Base-by-base conservation (phyloP, 306 rosid genomes). In the Casuarina equisetifolia region DNA sequence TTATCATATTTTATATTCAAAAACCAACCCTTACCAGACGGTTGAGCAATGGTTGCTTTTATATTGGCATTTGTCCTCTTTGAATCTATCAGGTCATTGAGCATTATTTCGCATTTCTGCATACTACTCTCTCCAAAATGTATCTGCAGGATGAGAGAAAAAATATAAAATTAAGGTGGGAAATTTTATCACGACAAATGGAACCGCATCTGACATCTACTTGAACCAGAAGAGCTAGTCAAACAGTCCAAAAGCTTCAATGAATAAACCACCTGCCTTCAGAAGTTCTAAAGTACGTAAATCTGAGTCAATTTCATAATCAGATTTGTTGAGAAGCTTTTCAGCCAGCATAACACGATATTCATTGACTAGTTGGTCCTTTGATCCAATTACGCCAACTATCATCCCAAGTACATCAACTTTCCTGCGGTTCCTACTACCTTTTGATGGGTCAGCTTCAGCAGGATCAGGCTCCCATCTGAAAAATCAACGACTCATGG, bases 391-490 rank as follows among this genome's bases (percentile, higher is more conserved):
- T 78, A 94, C 90, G 81, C 97, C 88, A 58, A 94, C 98, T 77
- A 94, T 88, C 97, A 94, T 94, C 83, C 97, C 97, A 83, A 94
- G 98, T 82, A 94, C 90, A 87, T 94, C 98, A 83, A 90, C 97
- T 77, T 94, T 94, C 88, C 93, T 88, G 76, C 88, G 87, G 81
- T 83, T 90, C 89, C 97, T 85, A 80, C 95, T 91, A 75, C 98
- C 97, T 80, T 94, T 94, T 78, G 73, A 82, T 62, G 97, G 97
- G 83, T 92, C 97, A 69, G 97, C 98, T 89, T 94, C 98, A 76
- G 92, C 97, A 66, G 98, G 98, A 74, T 94, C 98, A 76, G 98
- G 97, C 82, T 94, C 93, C 98, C 98, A 94, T 69, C 98, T 94
- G 91, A 81, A 87, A 85, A 68, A 25, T 43, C 40, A 73, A 84